phyloP scores from a whole-genome alignment of 2,329 filamentous ascomycete species.

The Graphiopsis chlorocephala region DNA sequence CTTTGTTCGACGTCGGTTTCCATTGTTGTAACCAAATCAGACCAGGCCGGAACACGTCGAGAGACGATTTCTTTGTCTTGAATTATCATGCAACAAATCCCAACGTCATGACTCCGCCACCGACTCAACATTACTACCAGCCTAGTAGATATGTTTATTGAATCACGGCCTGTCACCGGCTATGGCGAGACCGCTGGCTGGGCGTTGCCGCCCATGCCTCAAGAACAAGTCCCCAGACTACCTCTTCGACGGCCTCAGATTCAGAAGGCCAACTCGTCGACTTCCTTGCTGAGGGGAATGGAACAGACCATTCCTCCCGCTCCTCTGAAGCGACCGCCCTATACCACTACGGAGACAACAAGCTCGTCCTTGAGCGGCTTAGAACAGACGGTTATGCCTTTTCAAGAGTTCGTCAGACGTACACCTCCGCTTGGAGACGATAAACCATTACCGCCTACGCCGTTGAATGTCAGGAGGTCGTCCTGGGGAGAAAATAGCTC shows the following conservation, averaged over 20 bases:
- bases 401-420: conserved; percentile 32
- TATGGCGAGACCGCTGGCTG: conserved; percentile 24
- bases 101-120: conserved; percentile 1
- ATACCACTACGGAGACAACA: conserved; percentile 14
- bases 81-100: neutral
- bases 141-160: conserved; percentile 24
- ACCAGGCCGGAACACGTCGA: neutral
- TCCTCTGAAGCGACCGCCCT: conserved; percentile 21
- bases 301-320: conserved; percentile 12
- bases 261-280: neutral
- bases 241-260: neutral
- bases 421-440: conserved; percentile 27
- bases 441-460: conserved; percentile 34
- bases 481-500: neutral
- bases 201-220: conserved; percentile 17
- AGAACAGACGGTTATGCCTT: conserved; percentile 31
- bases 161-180: conserved; percentile 25
- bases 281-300: conserved; percentile 7
- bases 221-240: neutral
- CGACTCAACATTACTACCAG: neutral
- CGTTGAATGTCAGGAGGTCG: conserved; percentile 17
- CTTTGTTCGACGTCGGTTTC: conserved; percentile 11
- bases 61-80: conserved; percentile 9
- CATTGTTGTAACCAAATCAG: neutral
- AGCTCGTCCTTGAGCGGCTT: conserved; percentile 22